Evolutionary conservation across 257 asterid genomes (phyloP).

Genomic region (Osmanthus fragrans): DNA sequence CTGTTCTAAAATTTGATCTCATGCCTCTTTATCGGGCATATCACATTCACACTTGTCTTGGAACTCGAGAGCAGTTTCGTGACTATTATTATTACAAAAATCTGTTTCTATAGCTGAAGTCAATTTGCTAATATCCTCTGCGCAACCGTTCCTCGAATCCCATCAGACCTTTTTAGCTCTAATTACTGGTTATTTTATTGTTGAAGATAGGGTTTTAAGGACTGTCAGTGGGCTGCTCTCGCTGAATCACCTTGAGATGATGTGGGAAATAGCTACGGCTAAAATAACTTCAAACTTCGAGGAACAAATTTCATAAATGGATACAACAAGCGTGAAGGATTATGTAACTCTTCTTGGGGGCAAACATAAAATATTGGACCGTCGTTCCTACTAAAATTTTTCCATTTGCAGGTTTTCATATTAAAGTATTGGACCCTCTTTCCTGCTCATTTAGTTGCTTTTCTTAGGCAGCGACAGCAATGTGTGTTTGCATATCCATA

Average conservation of each 20-base stretch:
- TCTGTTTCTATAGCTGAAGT: slow-evolving; percentile 71
- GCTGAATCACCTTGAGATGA: slow-evolving; percentile 72
- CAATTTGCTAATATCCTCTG: too few relatives aligned
- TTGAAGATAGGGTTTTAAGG: slow-evolving; percentile 87
- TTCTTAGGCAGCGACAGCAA: too few relatives aligned
- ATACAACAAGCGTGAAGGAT: slow-evolving; percentile 87
- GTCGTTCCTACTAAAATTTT: too few relatives aligned
- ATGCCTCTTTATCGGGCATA: slow-evolving; percentile 89
- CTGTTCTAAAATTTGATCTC: slow-evolving; percentile 76
- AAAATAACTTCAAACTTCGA: slow-evolving; percentile 67
- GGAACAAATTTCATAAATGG: slow-evolving; percentile 69
- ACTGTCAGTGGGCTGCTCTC: slow-evolving; percentile 77
- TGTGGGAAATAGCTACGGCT: slow-evolving; percentile 88
- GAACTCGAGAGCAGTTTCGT: slow-evolving; percentile 74
- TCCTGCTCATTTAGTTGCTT: too few relatives aligned
- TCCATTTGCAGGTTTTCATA: too few relatives aligned
- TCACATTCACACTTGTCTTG: slow-evolving; percentile 91
- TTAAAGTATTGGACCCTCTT: too few relatives aligned
- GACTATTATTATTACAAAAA: slow-evolving; percentile 78
- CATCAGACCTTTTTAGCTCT: slow-evolving; percentile 76
- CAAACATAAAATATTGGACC: too few relatives aligned
- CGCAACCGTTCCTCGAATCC: slow-evolving; percentile 79
- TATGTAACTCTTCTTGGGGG: slow-evolving; percentile 93
- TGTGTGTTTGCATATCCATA: too few relatives aligned
- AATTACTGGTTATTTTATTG: slow-evolving; percentile 76